Evolutionary conservation across 2,329 filamentous ascomycete species (phyloP), one percentile per base, ranked within the genome.

Genomic region (Ceratocystis diversiconidia): DNA sequence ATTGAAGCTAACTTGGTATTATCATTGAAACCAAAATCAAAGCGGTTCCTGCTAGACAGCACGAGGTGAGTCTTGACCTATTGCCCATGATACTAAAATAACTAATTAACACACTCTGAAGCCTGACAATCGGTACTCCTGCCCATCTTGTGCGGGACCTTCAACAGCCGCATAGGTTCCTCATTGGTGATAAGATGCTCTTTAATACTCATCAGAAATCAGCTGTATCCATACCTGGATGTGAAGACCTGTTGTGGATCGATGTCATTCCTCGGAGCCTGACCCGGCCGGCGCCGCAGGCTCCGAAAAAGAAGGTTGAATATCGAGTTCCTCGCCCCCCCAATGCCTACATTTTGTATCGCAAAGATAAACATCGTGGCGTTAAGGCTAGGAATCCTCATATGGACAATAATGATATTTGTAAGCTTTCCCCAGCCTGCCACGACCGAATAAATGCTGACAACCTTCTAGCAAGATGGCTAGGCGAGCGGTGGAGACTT

Each of bases 311-410:
- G 28, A 60, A 59, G n/a, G n/a, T 19, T 6, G 46, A 52, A 28
- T 19, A 28, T 19, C 44, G 44, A 5, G 30, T 66, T 32, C 59
- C 64, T 30, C 64, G 64, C 8, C 64, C 64, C 10, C 64, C 64
- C 5, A 66, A 66, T 44, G 64, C 64, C 1, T 66, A 66, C 32
- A 66, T 66, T 15, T 25, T 66, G 59, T 66, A 66, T 43, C 59
- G 64, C 3, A 62, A 66, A 59, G 64, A 66, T 7, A 62, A 46
- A 57, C 64, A 66, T 46, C 64, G 61, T 43, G 28, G 6, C 3
- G 36, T 63, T 19, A 66, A 57, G 12, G 8, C 10, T 12, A 22
- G 32, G 15, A 46, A 46, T 46, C 64, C 64, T 0, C 19, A 25
- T 19, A 66, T 66, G 15, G 48, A 30, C 10, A 66, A 66, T 17